Evolutionary conservation across 1,284 basidiomycete species (phyloP), one percentile per base, ranked within the genome.

Genomic region (Pascua sp.): DNA sequence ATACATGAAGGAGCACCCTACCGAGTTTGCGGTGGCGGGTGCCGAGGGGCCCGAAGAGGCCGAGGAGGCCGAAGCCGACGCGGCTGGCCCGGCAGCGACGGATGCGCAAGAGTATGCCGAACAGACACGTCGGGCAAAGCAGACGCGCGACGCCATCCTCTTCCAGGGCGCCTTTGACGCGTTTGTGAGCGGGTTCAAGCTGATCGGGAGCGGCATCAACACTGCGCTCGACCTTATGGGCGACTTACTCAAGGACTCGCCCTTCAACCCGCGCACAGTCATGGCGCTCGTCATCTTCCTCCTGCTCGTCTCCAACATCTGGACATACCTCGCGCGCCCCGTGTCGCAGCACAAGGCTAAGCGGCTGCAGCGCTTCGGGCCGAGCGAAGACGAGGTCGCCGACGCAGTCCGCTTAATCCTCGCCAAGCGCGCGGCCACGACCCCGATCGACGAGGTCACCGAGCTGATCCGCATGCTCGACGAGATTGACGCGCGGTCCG

Each of bases 1-100:
- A 50, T 95, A 98, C 79, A 93, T 98, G 69, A 83, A 87, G 59
- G 86, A 88, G 53, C 91, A 98, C 74, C 84, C 87, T 56, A 83
- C 84, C 60, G 94, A 98, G 78, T 98, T 98, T 77, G 79, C 91
- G 51, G 88, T 90, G 0, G 88, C 87, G 57, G 92, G 90, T 11
- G 80, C 89, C 46, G n/a, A n/a, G n/a, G n/a, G n/a, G n/a, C n/a
- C n/a, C n/a, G n/a, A n/a, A n/a, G 65, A 63, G 10, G 62, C 55
- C 10, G 65, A 62, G 37, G 57, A 53, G 16, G 57, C 44, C 11
- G 60, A 63, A 4, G 47, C 24, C 4, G 62, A 60, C 15, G 62
- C 53, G 2, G 59, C 47, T 13, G 56, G 54, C 46, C 57, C 49
- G 4, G 9, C 41, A 0, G 57, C 59, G 1, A 67, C 69, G 13